A percentile compares a stretch with the other conserved stretches of the same genome.
These are phyloP conservation scores for Leccinellum luteum DNA, from an alignment of 768 basidiomycete species.

Conservation along the genomic window DNA sequence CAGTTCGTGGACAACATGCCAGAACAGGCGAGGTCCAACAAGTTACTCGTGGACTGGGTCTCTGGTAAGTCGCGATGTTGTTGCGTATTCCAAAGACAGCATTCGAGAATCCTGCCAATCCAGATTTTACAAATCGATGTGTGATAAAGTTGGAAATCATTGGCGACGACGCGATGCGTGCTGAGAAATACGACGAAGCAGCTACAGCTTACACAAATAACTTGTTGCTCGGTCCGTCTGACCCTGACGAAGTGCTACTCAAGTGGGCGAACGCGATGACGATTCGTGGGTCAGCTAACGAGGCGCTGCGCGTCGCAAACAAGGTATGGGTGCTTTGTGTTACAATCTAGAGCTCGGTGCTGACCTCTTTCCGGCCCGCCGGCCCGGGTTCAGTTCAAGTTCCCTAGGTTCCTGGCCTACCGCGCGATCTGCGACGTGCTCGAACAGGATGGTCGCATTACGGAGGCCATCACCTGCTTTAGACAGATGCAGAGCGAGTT, in stretches of 20 bases:
- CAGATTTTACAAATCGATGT: neutral
- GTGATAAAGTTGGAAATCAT: neutral
- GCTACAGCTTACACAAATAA: neutral
- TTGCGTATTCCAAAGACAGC: neutral
- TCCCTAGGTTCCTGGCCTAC: neutral
- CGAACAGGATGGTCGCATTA: neutral
- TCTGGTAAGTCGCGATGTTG: neutral
- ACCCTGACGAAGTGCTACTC: neutral
- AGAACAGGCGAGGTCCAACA: neutral
- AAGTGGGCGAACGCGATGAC: neutral
- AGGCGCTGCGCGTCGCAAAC: neutral
- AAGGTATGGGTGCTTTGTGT: neutral
- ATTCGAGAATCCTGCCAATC: neutral
- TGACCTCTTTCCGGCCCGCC: neutral
- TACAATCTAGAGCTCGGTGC: neutral
- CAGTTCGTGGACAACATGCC: neutral
- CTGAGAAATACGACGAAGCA: neutral
- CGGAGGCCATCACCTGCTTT: neutral
- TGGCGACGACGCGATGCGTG: neutral
- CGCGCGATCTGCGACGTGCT: neutral
- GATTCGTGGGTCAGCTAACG: neutral
- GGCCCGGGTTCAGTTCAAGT: neutral
- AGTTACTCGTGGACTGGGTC: neutral
- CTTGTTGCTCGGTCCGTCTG: neutral
- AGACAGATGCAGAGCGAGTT: neutral